A percentile compares a stretch with the other conserved stretches of the same genome.
Evolutionary conservation across 2,329 filamentous ascomycete genomes (phyloP).

Genomic region (Karstenula rhodostoma): DNA sequence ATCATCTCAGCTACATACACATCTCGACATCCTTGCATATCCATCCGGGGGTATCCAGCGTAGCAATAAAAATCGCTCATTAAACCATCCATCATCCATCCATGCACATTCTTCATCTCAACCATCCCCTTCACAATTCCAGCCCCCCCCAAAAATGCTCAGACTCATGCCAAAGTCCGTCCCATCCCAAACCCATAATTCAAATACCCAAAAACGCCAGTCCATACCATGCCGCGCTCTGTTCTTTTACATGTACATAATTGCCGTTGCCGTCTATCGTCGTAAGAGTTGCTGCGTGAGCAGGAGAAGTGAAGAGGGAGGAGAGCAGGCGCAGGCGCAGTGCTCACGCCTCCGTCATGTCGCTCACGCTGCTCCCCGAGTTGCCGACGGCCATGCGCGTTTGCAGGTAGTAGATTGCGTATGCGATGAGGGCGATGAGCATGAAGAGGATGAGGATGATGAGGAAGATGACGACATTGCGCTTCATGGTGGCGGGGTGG

Average conservation of each 20-base stretch:
- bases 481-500: conserved; percentile 50
- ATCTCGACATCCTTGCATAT: not conserved
- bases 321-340: not conserved
- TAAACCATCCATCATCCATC: conserved; percentile 4
- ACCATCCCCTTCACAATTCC: not conserved
- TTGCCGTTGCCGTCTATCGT: not conserved
- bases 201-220: not conserved
- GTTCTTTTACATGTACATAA: conserved; percentile 9
- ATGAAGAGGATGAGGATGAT: conserved; percentile 63
- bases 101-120: not conserved
- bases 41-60: conserved; percentile 10
- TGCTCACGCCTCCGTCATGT: conserved; percentile 37
- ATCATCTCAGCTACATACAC: not conserved
- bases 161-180: not conserved
- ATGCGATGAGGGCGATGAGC: conserved; percentile 58
- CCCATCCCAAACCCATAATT: not conserved
- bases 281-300: not conserved
- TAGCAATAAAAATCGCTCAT: conserved; percentile 8
- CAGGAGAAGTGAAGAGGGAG: not conserved
- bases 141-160: not conserved
- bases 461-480: conserved; percentile 62
- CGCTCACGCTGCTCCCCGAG: conserved; percentile 38
- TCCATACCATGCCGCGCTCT: not conserved
- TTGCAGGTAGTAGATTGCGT: conserved; percentile 60
- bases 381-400: conserved; percentile 52